Percentiles rank a stretch among this genome's conserved stretches.
These are phyloP conservation scores for Epichloe sylvatica DNA, from an alignment of 2,329 filamentous ascomycete genomes.

Conservation along the genomic window DNA sequence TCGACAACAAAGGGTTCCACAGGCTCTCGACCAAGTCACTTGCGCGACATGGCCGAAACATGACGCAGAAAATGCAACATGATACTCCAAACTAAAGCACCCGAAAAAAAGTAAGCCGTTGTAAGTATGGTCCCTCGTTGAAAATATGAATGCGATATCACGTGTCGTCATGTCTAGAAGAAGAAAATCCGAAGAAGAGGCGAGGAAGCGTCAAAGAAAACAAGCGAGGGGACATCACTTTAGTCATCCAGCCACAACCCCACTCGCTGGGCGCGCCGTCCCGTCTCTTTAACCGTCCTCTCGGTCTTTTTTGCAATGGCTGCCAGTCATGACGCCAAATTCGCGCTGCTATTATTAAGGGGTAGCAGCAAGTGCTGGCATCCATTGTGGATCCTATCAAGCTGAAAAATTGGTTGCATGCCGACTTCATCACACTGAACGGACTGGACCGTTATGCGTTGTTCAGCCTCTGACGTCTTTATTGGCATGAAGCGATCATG, in stretches of 20 bases:
- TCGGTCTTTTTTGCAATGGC: not conserved
- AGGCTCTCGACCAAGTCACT: not conserved
- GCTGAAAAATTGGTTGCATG: not conserved
- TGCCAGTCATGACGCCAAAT: too few relatives aligned
- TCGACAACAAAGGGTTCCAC: not conserved
- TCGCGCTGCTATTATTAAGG: too few relatives aligned
- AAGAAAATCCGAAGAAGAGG: not conserved
- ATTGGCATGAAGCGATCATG: not conserved
- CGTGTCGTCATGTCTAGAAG: not conserved
- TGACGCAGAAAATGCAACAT: too few relatives aligned
- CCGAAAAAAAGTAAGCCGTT: not conserved
- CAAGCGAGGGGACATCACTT: not conserved
- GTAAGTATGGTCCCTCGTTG: not conserved
- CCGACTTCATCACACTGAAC: not conserved
- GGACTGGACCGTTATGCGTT: not conserved
- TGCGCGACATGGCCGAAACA: not conserved
- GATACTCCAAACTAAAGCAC: too few relatives aligned
- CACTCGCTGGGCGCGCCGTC: constrained; percentile 1
- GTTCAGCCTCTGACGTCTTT: not conserved
- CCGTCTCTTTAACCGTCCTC: not conserved
- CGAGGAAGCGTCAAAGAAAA: not conserved
- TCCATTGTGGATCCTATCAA: not conserved
- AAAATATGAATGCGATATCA: not conserved
- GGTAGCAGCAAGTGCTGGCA: too few relatives aligned
- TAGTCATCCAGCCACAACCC: not conserved